Evolutionary conservation across 164 flowering plant genomes (phyloP).

Genomic region (Vitis rotundifolia): DNA sequence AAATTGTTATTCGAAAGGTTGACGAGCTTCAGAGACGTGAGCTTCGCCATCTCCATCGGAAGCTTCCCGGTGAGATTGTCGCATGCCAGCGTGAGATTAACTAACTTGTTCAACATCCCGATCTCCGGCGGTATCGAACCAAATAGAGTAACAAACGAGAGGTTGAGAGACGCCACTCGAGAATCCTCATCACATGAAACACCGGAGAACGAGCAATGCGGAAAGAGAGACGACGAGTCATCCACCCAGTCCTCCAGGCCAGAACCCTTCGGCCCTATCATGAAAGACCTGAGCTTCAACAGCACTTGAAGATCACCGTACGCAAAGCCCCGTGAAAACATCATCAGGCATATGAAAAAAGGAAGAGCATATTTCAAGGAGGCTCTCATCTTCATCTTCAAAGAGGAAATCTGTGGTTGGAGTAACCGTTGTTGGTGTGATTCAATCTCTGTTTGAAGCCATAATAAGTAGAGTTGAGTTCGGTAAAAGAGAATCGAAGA

Average conservation of each 20-base stretch:
- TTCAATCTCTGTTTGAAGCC: background rate
- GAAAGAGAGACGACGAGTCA: constrained; percentile 23
- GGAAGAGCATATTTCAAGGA: background rate
- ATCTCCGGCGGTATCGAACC: constrained; percentile 66
- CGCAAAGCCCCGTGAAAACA: constrained; percentile 1
- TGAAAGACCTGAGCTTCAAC: constrained; percentile 51
- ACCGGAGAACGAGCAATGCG: constrained; percentile 76
- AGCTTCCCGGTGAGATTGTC: constrained; percentile 66
- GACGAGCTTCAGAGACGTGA: constrained; percentile 49
- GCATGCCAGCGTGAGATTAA: constrained; percentile 50
- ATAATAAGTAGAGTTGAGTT: constrained; percentile 1
- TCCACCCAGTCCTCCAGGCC: constrained; percentile 63
- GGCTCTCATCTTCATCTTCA: background rate
- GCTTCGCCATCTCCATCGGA: constrained; percentile 48
- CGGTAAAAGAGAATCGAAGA: constrained; percentile 17
- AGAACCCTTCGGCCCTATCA: constrained; percentile 37
- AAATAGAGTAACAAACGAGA: constrained; percentile 48
- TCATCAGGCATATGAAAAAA: constrained; percentile 6
- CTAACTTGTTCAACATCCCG: constrained; percentile 52
- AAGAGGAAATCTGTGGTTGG: background rate
- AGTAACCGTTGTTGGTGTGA: background rate
- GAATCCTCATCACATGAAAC: constrained; percentile 55
- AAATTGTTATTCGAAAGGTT: constrained; percentile 71
- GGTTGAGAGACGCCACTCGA: constrained; percentile 58
- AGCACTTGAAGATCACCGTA: constrained; percentile 46